Percentiles rank a stretch among this genome's conserved stretches.
These are phyloP conservation scores for Nannochloropsis oceanica DNA, from an alignment of 108 stramenopile genomes.

Conservation along the genomic window DNA sequence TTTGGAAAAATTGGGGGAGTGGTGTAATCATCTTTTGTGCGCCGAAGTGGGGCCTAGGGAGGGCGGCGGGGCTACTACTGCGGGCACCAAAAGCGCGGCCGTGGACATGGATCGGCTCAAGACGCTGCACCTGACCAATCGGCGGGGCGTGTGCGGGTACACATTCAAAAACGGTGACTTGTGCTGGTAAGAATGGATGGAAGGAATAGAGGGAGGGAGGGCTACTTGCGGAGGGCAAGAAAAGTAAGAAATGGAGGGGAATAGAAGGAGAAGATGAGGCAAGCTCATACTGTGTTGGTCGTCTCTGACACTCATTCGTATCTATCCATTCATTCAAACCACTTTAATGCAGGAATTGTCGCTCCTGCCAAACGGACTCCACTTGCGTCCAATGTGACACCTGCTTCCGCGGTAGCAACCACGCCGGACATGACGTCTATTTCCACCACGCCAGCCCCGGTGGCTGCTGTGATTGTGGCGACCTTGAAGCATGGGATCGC, in stretches of 20 bases:
- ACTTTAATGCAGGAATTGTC: conserved; percentile 47
- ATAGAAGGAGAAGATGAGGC: too few species aligned
- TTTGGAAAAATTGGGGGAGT: not conserved
- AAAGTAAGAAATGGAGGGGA: too few species aligned
- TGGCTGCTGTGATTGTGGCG: conserved; percentile 99
- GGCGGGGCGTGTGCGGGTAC: conserved; percentile 58
- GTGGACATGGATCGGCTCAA: not conserved
- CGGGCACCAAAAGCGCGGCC: not conserved
- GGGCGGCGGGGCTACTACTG: not conserved
- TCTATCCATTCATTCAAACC: too few species aligned
- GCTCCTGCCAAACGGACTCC: conserved; percentile 82
- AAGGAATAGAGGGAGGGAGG: too few species aligned
- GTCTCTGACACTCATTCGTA: too few species aligned
- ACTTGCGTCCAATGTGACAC: conserved; percentile 90
- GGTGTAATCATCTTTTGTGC: not conserved
- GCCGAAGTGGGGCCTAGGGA: not conserved
- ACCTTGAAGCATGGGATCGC: conserved; percentile 80
- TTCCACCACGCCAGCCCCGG: conserved; percentile 90
- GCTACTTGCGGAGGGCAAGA: too few species aligned
- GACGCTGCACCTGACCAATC: not conserved
- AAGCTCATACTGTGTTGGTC: too few species aligned
- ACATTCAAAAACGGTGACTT: conserved; percentile 86
- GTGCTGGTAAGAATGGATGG: conserved; percentile 48
- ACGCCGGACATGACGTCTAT: conserved; percentile 89
- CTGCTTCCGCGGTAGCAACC: conserved; percentile 73